These are phyloP conservation scores for Talaromyces sp. DNA, from an alignment of 2,329 filamentous ascomycete genomes.

Conservation along the genomic window DNA sequence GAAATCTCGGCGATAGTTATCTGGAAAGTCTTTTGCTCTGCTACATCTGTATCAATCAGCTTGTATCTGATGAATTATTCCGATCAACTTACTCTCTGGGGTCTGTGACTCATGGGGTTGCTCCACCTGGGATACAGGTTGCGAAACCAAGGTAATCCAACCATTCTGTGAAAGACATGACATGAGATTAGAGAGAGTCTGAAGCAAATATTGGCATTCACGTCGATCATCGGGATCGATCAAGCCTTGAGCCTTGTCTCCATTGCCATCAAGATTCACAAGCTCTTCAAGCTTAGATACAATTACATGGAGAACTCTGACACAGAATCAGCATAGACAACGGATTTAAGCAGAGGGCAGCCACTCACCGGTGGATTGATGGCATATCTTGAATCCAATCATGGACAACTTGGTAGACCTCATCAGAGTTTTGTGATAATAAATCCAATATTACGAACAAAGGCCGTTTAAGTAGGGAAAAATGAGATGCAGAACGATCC, in stretches of 20 bases:
- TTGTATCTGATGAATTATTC: not conserved
- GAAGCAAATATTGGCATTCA: constrained; percentile 73
- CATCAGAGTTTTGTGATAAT: constrained; percentile 67
- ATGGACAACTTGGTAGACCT: constrained; percentile 71
- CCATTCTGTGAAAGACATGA: constrained; percentile 64
- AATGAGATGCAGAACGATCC: constrained; percentile 33
- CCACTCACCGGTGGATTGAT: constrained; percentile 50
- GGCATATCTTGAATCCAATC: constrained; percentile 68
- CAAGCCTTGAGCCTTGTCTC: not conserved
- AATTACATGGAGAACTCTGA: constrained; percentile 38
- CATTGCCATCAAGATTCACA: constrained; percentile 22
- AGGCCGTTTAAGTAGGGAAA: constrained; percentile 72
- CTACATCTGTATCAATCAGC: constrained; percentile 21
- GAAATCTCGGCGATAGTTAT: constrained; percentile 32
- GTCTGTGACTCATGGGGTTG: constrained; percentile 43
- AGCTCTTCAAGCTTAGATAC: constrained; percentile 35
- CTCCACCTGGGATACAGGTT: constrained; percentile 51
- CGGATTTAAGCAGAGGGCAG: not conserved
- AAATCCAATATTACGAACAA: constrained; percentile 78
- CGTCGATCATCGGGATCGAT: constrained; percentile 62
- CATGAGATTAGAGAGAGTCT: constrained; percentile 70
- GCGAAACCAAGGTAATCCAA: constrained; percentile 68
- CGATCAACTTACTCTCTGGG: constrained; percentile 47
- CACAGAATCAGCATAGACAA: not conserved
- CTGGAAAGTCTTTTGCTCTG: constrained; percentile 32